Conservation (phyloP, 257 asterid species). For the Solanum rostratum region DNA sequence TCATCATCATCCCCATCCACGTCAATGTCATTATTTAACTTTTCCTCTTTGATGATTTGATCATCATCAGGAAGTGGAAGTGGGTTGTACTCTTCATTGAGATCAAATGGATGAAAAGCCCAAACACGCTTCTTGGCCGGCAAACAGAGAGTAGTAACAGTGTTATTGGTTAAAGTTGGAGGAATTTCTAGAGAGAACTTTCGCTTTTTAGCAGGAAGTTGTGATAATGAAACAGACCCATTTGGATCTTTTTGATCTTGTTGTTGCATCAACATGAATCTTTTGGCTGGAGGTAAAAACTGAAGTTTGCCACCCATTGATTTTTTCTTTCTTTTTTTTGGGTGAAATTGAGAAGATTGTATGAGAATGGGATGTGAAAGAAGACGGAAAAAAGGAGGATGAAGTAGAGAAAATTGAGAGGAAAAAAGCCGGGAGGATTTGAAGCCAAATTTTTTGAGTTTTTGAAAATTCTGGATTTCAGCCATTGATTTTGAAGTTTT, state of each 20-base stretch:
- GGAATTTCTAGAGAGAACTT: constrained; percentile 20
- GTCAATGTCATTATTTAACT: background rate
- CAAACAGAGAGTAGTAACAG: constrained; percentile 18
- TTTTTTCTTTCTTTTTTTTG: background rate
- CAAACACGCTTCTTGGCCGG: constrained; percentile 80
- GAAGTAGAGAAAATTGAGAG: background rate
- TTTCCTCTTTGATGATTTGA: background rate
- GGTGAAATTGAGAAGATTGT: background rate
- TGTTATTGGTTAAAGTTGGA: constrained; percentile 7
- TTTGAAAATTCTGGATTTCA: background rate
- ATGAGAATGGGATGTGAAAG: background rate
- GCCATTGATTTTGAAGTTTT: background rate
- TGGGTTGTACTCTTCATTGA: constrained; percentile 32
- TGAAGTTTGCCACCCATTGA: constrained; percentile 36
- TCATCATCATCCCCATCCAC: background rate
- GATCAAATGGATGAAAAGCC: constrained; percentile 52
- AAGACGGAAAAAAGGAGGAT: background rate
- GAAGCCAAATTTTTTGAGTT: background rate
- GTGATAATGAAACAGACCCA: background rate
- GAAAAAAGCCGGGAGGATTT: background rate
- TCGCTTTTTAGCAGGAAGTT: constrained; percentile 77
- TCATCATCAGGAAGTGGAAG: background rate
- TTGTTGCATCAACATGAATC: constrained; percentile 44
- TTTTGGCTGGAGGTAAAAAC: constrained; percentile 59
- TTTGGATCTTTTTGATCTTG: constrained; percentile 6